Conservation (phyloP, 768 basidiomycete species). For the Jaapia argillacea region DNA sequence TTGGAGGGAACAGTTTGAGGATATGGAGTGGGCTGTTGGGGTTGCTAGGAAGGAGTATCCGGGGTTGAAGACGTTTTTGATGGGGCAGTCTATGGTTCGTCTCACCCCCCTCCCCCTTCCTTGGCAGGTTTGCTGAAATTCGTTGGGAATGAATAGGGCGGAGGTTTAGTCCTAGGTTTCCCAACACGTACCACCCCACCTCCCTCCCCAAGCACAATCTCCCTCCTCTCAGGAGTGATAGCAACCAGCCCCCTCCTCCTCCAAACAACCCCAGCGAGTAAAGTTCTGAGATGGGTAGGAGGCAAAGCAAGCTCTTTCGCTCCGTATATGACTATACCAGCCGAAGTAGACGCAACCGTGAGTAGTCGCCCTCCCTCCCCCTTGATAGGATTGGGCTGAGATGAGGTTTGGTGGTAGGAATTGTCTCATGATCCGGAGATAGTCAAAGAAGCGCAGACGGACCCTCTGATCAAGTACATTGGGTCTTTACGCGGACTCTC, state of each 20-base stretch:
- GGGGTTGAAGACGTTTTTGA: slow-evolving; percentile 51
- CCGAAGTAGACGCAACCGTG: slow-evolving; percentile 41
- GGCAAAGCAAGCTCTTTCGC: slow-evolving; percentile 33
- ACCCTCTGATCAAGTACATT: slow-evolving; percentile 43
- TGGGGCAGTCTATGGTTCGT: slow-evolving; percentile 73
- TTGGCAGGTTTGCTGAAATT: too few relatives aligned
- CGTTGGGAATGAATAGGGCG: too few relatives aligned
- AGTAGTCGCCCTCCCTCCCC: too few relatives aligned
- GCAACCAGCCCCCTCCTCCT: slow-evolving; percentile 56
- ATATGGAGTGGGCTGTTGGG: slow-evolving; percentile 60
- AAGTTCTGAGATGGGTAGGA: slow-evolving; percentile 41
- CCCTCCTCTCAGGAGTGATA: slow-evolving; percentile 52
- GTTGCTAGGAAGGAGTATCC: slow-evolving; percentile 32
- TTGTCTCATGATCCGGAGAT: slow-evolving; percentile 47
- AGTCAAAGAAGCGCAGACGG: slow-evolving; percentile 35
- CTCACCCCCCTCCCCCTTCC: too few relatives aligned
- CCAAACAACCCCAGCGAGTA: slow-evolving; percentile 50
- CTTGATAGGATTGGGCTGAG: too few relatives aligned
- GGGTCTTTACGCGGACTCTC: slow-evolving; percentile 43
- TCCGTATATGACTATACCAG: slow-evolving; percentile 46
- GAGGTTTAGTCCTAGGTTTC: slow-evolving; percentile 54
- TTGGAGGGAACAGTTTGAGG: slow-evolving; percentile 49
- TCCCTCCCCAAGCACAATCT: slow-evolving; percentile 23
- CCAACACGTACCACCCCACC: slow-evolving; percentile 28
- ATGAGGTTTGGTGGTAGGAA: too few relatives aligned